These are phyloP conservation scores for Aegilops tauschii DNA, from an alignment of 176 grass and related monocot species.

Conservation along the genomic window DNA sequence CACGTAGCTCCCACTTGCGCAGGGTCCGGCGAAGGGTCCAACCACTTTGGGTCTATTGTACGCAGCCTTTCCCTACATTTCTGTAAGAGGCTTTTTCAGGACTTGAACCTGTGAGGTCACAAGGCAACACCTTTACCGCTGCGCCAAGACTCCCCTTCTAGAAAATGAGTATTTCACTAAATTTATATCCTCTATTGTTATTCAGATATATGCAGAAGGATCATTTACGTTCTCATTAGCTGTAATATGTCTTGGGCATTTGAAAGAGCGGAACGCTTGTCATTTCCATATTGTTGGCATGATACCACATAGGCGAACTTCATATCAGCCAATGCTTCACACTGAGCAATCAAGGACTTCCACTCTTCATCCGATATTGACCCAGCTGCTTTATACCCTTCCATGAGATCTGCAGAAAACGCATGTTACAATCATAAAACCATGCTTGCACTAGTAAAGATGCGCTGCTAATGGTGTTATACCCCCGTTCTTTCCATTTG, in stretches of 20 bases:
- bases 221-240: slow-evolving; percentile 81
- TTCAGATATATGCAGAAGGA: slow-evolving; percentile 13
- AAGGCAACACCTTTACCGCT: too few species aligned
- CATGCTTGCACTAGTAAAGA: background rate
- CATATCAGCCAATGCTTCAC: slow-evolving; percentile 89
- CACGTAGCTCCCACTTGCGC: too few species aligned
- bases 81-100: too few species aligned
- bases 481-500: background rate
- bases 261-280: slow-evolving; percentile 75
- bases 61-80: too few species aligned
- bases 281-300: slow-evolving; percentile 96
- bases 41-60: too few species aligned
- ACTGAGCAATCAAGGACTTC: slow-evolving; percentile 68
- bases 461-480: slow-evolving; percentile 13
- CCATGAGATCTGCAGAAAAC: slow-evolving; percentile 78
- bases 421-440: background rate
- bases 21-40: too few species aligned
- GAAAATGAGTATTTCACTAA: background rate
- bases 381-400: slow-evolving; percentile 88
- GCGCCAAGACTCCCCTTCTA: background rate
- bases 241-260: slow-evolving; percentile 85
- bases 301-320: slow-evolving; percentile 97
- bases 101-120: too few species aligned
- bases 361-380: slow-evolving; percentile 56
- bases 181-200: slow-evolving; percentile 13